Percentiles rank a stretch among this genome's conserved stretches.
Evolutionary conservation across 352 stramenopile genomes (phyloP).

Genomic region (Globisporangium carolinianum): DNA sequence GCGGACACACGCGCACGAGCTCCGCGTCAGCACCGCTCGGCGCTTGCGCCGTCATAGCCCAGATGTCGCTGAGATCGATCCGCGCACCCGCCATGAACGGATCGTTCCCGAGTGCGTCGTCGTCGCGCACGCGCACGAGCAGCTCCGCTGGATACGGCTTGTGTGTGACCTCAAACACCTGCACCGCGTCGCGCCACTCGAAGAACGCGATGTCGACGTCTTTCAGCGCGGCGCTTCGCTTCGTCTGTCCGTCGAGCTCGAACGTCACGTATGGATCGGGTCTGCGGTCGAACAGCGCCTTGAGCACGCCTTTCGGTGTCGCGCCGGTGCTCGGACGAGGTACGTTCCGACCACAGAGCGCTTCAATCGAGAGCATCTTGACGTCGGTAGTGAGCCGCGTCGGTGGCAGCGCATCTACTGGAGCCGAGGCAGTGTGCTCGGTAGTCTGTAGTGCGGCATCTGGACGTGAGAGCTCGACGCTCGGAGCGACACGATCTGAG

Average conservation of each 20-base stretch:
- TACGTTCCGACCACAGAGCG: constrained; percentile 25
- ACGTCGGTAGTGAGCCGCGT: constrained; percentile 14
- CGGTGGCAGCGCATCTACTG: background rate
- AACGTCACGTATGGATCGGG: constrained; percentile 41
- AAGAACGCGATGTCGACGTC: constrained; percentile 39
- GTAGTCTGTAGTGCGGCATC: background rate
- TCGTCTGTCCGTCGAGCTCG: constrained; percentile 17
- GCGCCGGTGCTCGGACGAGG: constrained; percentile 13
- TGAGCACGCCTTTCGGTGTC: constrained; percentile 23
- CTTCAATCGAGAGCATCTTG: constrained; percentile 30
- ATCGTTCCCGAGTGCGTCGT: constrained; percentile 29
- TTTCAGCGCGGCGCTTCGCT: constrained; percentile 24
- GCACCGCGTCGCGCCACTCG: constrained; percentile 35
- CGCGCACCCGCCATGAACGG: constrained; percentile 36
- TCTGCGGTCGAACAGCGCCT: constrained; percentile 33
- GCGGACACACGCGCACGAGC: constrained; percentile 20
- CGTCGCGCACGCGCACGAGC: constrained; percentile 30
- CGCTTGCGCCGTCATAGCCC: constrained; percentile 9
- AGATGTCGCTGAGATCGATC: constrained; percentile 24
- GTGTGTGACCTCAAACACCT: constrained; percentile 29
- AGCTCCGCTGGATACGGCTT: constrained; percentile 27
- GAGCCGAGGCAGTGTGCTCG: background rate
- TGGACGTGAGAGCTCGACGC: background rate
- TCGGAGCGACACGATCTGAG: background rate
- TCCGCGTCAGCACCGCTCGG: constrained; percentile 13